Base-by-base conservation (phyloP, 106 monocot species). In the Acorus calamus region DNA sequence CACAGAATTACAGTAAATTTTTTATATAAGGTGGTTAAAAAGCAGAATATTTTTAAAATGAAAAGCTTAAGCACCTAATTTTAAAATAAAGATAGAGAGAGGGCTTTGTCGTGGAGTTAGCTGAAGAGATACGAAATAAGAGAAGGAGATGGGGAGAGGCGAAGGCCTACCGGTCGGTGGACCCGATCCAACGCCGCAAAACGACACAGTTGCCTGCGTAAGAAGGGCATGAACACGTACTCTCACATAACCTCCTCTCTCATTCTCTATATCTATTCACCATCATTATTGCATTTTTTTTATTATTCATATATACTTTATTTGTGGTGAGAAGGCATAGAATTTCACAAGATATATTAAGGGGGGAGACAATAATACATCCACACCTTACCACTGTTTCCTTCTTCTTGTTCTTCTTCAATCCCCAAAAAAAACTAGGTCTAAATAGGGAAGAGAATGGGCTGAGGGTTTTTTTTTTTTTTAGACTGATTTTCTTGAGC, bases 121-220 rank as follows among this genome's bases (percentile, higher is more conserved):
- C 28, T 28, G 53, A 57, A 51, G 50, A 65, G 72, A 65, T 65
- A 44, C 65, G 55, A 64, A 57, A 65, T 43, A 61, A 68, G 63
- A 63, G 47, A 52, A 63, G 75, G 46, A 14, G 28, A 28, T 28
- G 44, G 65, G 52, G 53, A 50, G 68, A 61, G 55, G 60, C 76
- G 63, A 67, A 69, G 74, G 14, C 62, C 64, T 71, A 73, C 71
- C 52, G 67, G 59, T 63, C 74, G 62, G 86, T 82, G 86, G 86
- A 65, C 76, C 79, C 86, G 47, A 82, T 65, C 56, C 70, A 8
- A 57, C 59, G 11, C 76, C 79, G 52, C 70, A 74, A 71, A 59
- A 69, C 76, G 86, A 86, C 86, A 82, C 46, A 10, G 13, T 5
- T 64, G 64, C 77, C 76, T 75, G 77, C 71, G 67, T 74, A 66